These are phyloP conservation scores for Aspergillus sp. DNA, from an alignment of 2,329 filamentous ascomycete genomes.

Conservation along the genomic window DNA sequence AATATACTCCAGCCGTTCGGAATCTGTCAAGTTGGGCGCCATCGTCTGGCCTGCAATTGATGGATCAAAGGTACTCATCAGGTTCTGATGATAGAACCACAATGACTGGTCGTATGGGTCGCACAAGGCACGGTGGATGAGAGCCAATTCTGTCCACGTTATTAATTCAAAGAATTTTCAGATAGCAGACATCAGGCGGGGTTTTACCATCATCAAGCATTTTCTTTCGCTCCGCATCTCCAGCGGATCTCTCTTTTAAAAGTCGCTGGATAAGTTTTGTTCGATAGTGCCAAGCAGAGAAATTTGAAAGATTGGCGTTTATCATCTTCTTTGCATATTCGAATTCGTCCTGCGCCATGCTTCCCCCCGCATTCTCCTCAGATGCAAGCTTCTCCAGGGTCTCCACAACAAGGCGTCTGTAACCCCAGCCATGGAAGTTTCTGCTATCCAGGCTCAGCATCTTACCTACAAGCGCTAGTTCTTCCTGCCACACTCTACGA, in stretches of 20 bases:
- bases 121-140: slow-evolving; percentile 74
- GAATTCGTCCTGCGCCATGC: slow-evolving; percentile 76
- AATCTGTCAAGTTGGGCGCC: slow-evolving; percentile 55
- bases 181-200: slow-evolving; percentile 6
- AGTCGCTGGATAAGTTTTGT: slow-evolving; percentile 76
- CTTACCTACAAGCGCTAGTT: slow-evolving; percentile 76
- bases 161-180: slow-evolving; percentile 1
- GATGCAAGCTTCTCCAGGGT: slow-evolving; percentile 60
- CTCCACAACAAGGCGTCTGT: slow-evolving; percentile 73
- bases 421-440: slow-evolving; percentile 97
- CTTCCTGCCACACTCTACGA: slow-evolving; percentile 71
- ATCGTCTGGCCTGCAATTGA: slow-evolving; percentile 53
- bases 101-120: slow-evolving; percentile 92
- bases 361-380: slow-evolving; percentile 41
- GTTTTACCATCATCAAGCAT: slow-evolving; percentile 66
- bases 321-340: slow-evolving; percentile 91
- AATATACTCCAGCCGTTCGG: slow-evolving; percentile 63
- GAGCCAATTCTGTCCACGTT: slow-evolving; percentile 58
- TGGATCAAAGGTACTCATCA: slow-evolving; percentile 65
- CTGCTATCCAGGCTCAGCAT: slow-evolving; percentile 83
- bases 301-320: slow-evolving; percentile 79
- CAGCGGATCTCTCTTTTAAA: slow-evolving; percentile 65
- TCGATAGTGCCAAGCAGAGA: slow-evolving; percentile 93
- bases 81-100: slow-evolving; percentile 93
- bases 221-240: slow-evolving; percentile 55